These are phyloP conservation scores for Drechslera avenae DNA, from an alignment of 2,329 filamentous ascomycete genomes.

Conservation along the genomic window DNA sequence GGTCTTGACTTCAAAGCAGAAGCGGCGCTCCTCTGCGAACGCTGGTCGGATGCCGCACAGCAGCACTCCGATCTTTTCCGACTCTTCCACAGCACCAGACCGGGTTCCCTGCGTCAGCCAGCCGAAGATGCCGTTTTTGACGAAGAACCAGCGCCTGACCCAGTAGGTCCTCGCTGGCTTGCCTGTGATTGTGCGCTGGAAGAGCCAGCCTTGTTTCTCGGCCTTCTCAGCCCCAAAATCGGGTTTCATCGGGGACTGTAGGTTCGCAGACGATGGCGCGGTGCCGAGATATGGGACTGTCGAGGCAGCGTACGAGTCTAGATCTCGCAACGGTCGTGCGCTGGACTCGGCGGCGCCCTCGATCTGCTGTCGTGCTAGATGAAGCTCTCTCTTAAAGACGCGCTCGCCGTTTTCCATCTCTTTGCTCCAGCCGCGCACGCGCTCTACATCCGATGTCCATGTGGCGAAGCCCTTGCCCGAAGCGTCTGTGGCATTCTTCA, in stretches of 20 bases:
- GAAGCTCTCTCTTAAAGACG: slow-evolving; percentile 79
- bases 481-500: slow-evolving; percentile 72
- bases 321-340: slow-evolving; percentile 82
- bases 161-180: slow-evolving; percentile 91
- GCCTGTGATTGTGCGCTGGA: slow-evolving; percentile 77
- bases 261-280: slow-evolving; percentile 61
- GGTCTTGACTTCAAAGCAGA: slow-evolving; percentile 98
- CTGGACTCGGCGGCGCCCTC: slow-evolving; percentile 74
- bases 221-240: slow-evolving; percentile 51
- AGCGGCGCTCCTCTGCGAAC: slow-evolving; percentile 88
- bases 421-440: slow-evolving; percentile 88
- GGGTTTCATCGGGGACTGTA: slow-evolving; percentile 59
- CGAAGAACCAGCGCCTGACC: slow-evolving; percentile 93
- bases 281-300: slow-evolving; percentile 86
- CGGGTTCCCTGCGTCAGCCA: slow-evolving; percentile 85
- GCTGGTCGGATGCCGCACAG: slow-evolving; percentile 92
- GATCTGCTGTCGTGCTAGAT: slow-evolving; percentile 78
- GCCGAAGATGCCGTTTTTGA: slow-evolving; percentile 93
- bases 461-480: slow-evolving; percentile 66
- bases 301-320: slow-evolving; percentile 89
- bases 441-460: slow-evolving; percentile 82
- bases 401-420: slow-evolving; percentile 92
- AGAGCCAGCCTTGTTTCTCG: slow-evolving; percentile 96
- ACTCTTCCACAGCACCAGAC: slow-evolving; percentile 85
- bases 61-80: slow-evolving; percentile 92